Percentiles rank a stretch among this genome's conserved stretches.
Conservation (phyloP, 768 basidiomycete species). For the Coprinopsis sp. region DNA sequence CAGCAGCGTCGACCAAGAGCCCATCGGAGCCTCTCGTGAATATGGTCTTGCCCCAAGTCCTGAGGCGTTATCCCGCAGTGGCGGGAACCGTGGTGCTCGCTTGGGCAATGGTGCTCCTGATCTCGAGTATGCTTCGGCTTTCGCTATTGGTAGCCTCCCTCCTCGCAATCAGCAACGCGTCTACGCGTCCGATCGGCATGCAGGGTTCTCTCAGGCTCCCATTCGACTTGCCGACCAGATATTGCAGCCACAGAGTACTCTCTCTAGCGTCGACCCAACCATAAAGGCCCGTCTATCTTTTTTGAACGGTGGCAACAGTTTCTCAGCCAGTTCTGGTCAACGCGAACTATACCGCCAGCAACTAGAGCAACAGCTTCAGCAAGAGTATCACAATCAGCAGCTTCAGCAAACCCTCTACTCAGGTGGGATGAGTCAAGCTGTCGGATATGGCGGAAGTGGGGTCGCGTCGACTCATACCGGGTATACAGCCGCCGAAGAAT, state of each 20-base stretch:
- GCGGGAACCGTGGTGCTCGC: not conserved
- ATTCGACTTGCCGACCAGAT: constrained; percentile 14
- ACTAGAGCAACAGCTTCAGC: constrained; percentile 5
- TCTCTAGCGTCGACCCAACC: constrained; percentile 3
- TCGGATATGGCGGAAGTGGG: constrained; percentile 5
- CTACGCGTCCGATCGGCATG: constrained; percentile 20
- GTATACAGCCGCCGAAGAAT: constrained; percentile 66
- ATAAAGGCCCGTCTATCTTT: constrained; percentile 5
- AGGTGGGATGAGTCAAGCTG: not conserved
- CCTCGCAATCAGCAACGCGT: not conserved
- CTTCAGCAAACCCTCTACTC: not conserved
- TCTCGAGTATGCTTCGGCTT: constrained; percentile 9
- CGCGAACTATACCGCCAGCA: constrained; percentile 3
- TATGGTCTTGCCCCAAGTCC: constrained; percentile 4
- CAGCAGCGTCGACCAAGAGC: constrained; percentile 1
- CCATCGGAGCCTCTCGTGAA: constrained; percentile 3
- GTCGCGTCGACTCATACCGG: constrained; percentile 32
- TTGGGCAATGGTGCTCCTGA: constrained; percentile 9
- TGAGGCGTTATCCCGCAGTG: not conserved
- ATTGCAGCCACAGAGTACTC: not conserved
- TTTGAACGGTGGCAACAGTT: not conserved
- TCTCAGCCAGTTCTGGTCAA: not conserved
- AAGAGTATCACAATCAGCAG: constrained; percentile 4
- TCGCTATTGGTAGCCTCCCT: constrained; percentile 5
- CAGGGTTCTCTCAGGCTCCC: constrained; percentile 37